These are phyloP conservation scores for Pseudogymnoascus verrucosus DNA, from an alignment of 2,329 filamentous ascomycete species.

Conservation along the genomic window DNA sequence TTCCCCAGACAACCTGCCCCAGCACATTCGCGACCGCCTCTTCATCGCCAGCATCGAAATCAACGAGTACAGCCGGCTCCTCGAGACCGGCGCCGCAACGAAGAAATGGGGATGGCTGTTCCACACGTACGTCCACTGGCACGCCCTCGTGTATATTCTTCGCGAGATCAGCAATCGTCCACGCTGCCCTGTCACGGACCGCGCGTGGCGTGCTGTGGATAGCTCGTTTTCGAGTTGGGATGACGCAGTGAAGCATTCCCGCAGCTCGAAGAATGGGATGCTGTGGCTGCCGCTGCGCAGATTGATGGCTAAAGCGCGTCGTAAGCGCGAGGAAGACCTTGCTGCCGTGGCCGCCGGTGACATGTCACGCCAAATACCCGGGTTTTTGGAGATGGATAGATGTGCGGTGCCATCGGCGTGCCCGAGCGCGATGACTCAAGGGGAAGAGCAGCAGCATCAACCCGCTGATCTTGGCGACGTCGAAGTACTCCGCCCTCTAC, in stretches of 20 bases:
- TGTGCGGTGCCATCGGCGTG: neutral
- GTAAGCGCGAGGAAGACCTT: conserved; percentile 43
- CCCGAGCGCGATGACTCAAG: neutral
- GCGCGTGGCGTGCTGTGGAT: conserved; percentile 34
- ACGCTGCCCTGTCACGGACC: conserved; percentile 31
- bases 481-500: conserved; percentile 4
- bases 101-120: conserved; percentile 37
- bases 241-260: conserved; percentile 17
- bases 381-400: neutral
- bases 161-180: conserved; percentile 31
- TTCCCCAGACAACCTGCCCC: conserved; percentile 24
- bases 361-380: conserved; percentile 1
- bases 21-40: conserved; percentile 30
- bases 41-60: conserved; percentile 33
- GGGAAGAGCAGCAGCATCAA: neutral
- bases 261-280: conserved; percentile 41
- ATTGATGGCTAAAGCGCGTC: conserved; percentile 50
- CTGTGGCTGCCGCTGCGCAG: conserved; percentile 56
- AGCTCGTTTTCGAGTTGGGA: conserved; percentile 23
- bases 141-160: conserved; percentile 37
- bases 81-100: conserved; percentile 30
- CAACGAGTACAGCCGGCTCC: conserved; percentile 32
- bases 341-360: conserved; percentile 16
- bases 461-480: neutral
- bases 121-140: conserved; percentile 37